Evolutionary conservation across 352 stramenopile species (phyloP).

Genomic region (Pythium scleroteichum): DNA sequence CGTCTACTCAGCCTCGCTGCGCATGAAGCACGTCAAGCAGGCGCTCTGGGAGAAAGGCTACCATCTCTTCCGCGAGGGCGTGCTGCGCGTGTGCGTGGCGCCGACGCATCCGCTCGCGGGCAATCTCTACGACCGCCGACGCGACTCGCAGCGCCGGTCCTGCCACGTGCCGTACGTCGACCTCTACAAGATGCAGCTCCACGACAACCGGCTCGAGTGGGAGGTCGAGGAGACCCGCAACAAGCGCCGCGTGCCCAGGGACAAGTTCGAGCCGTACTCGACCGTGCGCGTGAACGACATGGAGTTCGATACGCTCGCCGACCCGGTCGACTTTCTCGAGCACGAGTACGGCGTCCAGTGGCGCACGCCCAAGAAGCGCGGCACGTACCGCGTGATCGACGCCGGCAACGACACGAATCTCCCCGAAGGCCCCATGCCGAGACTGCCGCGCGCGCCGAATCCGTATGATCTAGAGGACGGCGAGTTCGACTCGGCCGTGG

Average conservation of each 20-base stretch:
- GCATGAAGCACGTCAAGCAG: slow-evolving; percentile 15
- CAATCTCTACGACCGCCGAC: slow-evolving; percentile 27
- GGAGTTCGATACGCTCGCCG: slow-evolving; percentile 30
- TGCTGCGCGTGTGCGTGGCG: slow-evolving; percentile 35
- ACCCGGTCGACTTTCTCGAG: slow-evolving; percentile 28
- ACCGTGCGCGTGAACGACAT: slow-evolving; percentile 23
- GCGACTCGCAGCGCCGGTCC: slow-evolving; percentile 1
- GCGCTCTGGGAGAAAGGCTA: slow-evolving; percentile 43
- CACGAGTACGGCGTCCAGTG: slow-evolving; percentile 34
- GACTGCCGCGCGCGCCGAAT: neutral
- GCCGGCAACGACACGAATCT: neutral
- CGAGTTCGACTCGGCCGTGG: slow-evolving; percentile 10
- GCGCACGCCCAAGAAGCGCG: slow-evolving; percentile 16
- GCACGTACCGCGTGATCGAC: slow-evolving; percentile 8
- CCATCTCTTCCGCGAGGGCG: slow-evolving; percentile 39
- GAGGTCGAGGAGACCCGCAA: slow-evolving; percentile 22
- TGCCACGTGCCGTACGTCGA: slow-evolving; percentile 37
- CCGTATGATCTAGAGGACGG: neutral
- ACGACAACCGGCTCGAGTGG: slow-evolving; percentile 14
- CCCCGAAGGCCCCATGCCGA: slow-evolving; percentile 7
- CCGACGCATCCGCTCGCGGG: slow-evolving; percentile 34
- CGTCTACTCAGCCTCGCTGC: slow-evolving; percentile 17
- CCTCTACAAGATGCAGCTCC: slow-evolving; percentile 33
- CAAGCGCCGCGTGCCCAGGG: slow-evolving; percentile 15
- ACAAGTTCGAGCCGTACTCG: slow-evolving; percentile 27